A percentile compares a stretch with the other conserved stretches of the same genome.
Conservation (phyloP, 352 stramenopile species). For the Globisporangium middletonii region DNA sequence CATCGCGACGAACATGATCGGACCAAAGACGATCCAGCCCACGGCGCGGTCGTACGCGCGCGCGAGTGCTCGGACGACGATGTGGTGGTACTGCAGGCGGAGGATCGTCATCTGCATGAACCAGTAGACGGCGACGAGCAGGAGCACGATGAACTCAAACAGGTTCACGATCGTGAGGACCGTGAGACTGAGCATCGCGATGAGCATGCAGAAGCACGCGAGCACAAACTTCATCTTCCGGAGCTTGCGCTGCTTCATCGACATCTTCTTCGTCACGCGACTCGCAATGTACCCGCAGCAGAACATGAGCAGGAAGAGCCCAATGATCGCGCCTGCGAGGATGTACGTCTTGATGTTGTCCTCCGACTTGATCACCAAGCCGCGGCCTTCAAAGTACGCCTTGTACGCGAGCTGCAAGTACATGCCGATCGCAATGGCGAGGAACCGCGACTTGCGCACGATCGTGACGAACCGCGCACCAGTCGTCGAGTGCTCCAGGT, state of each 20-base stretch:
- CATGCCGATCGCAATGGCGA: slow-evolving; percentile 62
- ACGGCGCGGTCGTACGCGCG: slow-evolving; percentile 71
- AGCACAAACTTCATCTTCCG: slow-evolving; percentile 87
- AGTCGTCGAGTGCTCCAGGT: slow-evolving; percentile 72
- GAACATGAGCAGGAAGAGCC: slow-evolving; percentile 66
- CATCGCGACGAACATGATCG: slow-evolving; percentile 41
- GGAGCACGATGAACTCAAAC: slow-evolving; percentile 62
- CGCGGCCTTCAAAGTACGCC: slow-evolving; percentile 63
- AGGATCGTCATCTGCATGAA: slow-evolving; percentile 82
- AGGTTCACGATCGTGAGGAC: slow-evolving; percentile 68
- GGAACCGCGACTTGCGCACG: slow-evolving; percentile 79
- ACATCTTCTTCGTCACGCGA: slow-evolving; percentile 87
- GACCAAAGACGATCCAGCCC: slow-evolving; percentile 78
- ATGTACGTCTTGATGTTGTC: slow-evolving; percentile 60
- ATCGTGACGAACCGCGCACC: slow-evolving; percentile 58
- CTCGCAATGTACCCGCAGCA: slow-evolving; percentile 82
- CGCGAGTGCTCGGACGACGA: slow-evolving; percentile 71
- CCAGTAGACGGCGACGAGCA: slow-evolving; percentile 77
- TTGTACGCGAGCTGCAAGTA: slow-evolving; percentile 82
- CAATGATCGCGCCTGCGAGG: slow-evolving; percentile 53
- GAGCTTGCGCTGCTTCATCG: slow-evolving; percentile 86
- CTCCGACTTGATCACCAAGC: slow-evolving; percentile 43
- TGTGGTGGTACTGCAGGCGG: slow-evolving; percentile 79
- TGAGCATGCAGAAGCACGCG: slow-evolving; percentile 54
- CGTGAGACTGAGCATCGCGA: slow-evolving; percentile 66